Evolutionary conservation across 495 filamentous ascomycete genomes (phyloP), one percentile per base, ranked within the genome.

Genomic region (Neurospora pannonica): DNA sequence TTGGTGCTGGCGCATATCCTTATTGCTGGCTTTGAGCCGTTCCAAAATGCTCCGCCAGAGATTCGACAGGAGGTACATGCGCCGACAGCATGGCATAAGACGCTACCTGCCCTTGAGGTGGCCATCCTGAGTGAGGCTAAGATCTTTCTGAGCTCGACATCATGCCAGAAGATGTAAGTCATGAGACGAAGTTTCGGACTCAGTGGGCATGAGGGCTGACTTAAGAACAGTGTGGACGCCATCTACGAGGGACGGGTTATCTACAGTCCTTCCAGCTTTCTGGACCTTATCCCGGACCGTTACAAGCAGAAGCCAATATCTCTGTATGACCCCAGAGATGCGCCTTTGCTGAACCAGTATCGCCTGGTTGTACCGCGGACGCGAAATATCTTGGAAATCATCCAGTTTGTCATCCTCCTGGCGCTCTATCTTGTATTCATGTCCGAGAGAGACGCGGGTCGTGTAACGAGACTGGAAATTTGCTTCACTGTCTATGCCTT

Each of bases 231-330:
- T 13, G 87, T 93, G 75, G 88, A 91, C 74, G 90, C 90, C 72
- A 91, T 93, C 70, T 92, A 91, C 73, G 85, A 88, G 34, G 91
- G 91, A 11, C 82, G 89, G 21, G 82, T 93, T 54, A 86, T 92
- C 38, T 93, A 93, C 78, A 92, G 91, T 10, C 91, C 91, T 0
- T 88, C 88, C 0, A 86, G 86, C 21, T 92, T 90, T 81, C 85
- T 92, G 70, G 90, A 93, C 77, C 88, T 93, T 38, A 84, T 93
- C 71, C 91, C 91, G 4, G 91, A 93, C 79, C 88, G 88, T 48
- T 93, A 93, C 81, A 93, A 93, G 79, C 87, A 89, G 78, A 88
- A 88, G 74, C 89, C 90, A 5, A 92, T 93, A 71, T 89, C 90
- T 3, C 79, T 94, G 5, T 94, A 93, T 77, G 86, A 91, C 74